Evolutionary conservation across 768 basidiomycete species (phyloP).

Genomic region (Hypholoma fasciculare): DNA sequence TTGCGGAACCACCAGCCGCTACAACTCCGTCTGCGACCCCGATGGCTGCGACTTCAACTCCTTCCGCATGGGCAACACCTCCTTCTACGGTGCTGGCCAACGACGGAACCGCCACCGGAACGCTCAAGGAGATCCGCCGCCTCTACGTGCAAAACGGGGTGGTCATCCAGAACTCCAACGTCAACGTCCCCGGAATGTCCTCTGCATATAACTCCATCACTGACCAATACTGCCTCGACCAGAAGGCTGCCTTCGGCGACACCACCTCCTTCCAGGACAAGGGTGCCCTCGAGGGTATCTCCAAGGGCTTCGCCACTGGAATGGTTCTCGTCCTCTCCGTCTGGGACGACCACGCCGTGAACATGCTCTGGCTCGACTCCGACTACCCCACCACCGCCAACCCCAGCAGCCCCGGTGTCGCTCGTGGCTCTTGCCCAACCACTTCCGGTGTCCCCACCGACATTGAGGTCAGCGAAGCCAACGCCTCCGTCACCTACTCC

Average conservation of each 20-base stretch:
- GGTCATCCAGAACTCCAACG: conserved; percentile 51
- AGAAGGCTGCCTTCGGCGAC: conserved; percentile 50
- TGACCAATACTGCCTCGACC: conserved; percentile 44
- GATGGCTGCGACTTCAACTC: conserved; percentile 67
- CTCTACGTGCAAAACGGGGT: conserved; percentile 54
- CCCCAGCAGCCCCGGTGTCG: conserved; percentile 39
- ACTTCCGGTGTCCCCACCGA: conserved; percentile 44
- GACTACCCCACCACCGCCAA: conserved; percentile 38
- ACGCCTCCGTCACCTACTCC: conserved; percentile 49
- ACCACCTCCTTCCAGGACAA: conserved; percentile 41
- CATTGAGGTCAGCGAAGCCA: conserved; percentile 38
- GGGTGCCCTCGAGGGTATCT: conserved; percentile 40
- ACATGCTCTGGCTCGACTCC: conserved; percentile 59
- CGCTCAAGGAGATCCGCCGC: conserved; percentile 53
- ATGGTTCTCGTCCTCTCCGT: conserved; percentile 50
- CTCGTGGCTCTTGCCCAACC: conserved; percentile 51
- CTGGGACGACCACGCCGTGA: conserved; percentile 54
- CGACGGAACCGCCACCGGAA: conserved; percentile 44
- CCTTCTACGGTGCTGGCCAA: conserved; percentile 50
- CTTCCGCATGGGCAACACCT: conserved; percentile 48
- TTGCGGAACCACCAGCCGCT: conserved; percentile 38
- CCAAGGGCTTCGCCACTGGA: conserved; percentile 36
- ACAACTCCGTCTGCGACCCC: conserved; percentile 49
- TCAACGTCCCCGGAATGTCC: conserved; percentile 43
- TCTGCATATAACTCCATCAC: conserved; percentile 45